These are phyloP conservation scores for Neurospora hispaniola DNA, from an alignment of 495 filamentous ascomycete species.

Conservation along the genomic window DNA sequence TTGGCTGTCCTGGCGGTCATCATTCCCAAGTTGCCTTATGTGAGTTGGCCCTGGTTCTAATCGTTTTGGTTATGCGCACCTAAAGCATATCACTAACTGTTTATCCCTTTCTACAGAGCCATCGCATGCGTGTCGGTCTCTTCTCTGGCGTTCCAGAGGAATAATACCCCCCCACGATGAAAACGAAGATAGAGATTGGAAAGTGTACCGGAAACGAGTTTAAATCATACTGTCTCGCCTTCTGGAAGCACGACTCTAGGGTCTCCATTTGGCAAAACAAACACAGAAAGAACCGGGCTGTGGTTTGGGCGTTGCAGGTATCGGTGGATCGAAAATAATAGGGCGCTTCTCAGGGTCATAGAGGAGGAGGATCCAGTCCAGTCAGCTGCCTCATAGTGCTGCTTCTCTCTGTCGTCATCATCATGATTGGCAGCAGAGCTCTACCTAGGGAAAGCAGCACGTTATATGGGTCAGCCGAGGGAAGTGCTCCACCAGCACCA, in stretches of 20 bases:
- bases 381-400: not conserved
- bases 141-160: constrained; percentile 53
- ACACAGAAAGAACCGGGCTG: not conserved
- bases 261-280: not conserved
- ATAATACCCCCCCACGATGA: constrained; percentile 16
- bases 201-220: not conserved
- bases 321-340: not conserved
- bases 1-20: constrained; percentile 83
- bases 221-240: not conserved
- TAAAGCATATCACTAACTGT: constrained; percentile 2
- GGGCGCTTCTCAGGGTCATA: not conserved
- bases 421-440: not conserved
- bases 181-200: constrained; percentile 6
- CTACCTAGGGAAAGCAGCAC: not conserved
- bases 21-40: constrained; percentile 89
- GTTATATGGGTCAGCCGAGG: not conserved
- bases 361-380: not conserved
- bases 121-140: constrained; percentile 59
- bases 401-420: not conserved
- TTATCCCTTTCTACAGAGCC: constrained; percentile 37
- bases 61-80: not conserved
- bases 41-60: constrained; percentile 37
- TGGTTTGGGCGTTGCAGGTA: not conserved
- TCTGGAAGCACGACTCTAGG: not conserved
- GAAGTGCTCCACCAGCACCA: not conserved